Percentiles rank a stretch among this genome's conserved stretches.
These are phyloP conservation scores for Meira miltonrushii DNA, from an alignment of 1,284 basidiomycete species.

Conservation along the genomic window DNA sequence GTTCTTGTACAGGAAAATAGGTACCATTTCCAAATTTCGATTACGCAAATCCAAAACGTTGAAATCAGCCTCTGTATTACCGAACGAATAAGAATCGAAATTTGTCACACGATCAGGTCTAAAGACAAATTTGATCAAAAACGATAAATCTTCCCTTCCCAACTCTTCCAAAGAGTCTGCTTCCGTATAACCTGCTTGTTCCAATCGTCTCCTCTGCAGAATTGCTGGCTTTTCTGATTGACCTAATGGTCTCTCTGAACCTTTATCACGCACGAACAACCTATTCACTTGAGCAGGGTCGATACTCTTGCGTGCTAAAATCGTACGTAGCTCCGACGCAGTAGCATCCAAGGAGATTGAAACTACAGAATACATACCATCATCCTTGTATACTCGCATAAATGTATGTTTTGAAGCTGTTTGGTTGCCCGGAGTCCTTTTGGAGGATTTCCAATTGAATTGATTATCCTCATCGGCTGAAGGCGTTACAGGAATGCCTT, in stretches of 20 bases:
- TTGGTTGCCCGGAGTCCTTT: constrained; percentile 15
- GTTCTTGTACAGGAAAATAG: constrained; percentile 78
- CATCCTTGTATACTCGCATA: constrained; percentile 65
- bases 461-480: not conserved
- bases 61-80: constrained; percentile 56
- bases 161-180: constrained; percentile 75
- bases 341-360: constrained; percentile 65
- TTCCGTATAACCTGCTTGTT: constrained; percentile 83
- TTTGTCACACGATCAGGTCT: constrained; percentile 62
- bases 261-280: constrained; percentile 50
- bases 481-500: not conserved
- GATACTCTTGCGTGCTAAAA: constrained; percentile 31
- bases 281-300: constrained; percentile 33
- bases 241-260: constrained; percentile 43
- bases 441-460: not conserved
- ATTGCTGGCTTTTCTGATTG: constrained; percentile 77
- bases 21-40: constrained; percentile 79
- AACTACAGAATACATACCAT: constrained; percentile 69
- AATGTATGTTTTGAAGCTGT: not conserved
- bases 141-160: constrained; percentile 74
- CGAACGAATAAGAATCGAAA: constrained; percentile 38
- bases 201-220: constrained; percentile 75
- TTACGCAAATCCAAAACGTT: constrained; percentile 80
- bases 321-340: constrained; percentile 60
- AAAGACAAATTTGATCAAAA: constrained; percentile 78